Evolutionary conservation across 768 basidiomycete genomes (phyloP).

Genomic region (Cystofilobasidium macerans): DNA sequence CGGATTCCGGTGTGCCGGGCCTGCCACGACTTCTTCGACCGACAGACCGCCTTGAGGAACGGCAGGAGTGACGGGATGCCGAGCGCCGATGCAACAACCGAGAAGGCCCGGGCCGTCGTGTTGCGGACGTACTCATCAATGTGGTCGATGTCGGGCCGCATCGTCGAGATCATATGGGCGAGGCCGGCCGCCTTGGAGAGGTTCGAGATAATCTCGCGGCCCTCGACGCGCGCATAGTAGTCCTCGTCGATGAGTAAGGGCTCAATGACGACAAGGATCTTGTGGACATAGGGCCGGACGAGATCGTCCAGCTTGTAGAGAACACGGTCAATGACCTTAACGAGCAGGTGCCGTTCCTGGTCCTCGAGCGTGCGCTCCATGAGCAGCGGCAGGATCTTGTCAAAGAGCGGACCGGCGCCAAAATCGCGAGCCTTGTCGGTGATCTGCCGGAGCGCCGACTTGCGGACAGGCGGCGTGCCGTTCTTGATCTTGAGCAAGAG

Average conservation of each 20-base stretch:
- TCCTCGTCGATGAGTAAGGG: slow-evolving; percentile 97
- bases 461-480: slow-evolving; percentile 94
- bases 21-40: slow-evolving; percentile 99
- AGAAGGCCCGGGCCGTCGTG: slow-evolving; percentile 93
- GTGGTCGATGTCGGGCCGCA: slow-evolving; percentile 99
- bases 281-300: slow-evolving; percentile 97
- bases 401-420: slow-evolving; percentile 93
- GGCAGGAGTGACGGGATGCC: slow-evolving; percentile 95
- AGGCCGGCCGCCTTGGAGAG: slow-evolving; percentile 96
- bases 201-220: slow-evolving; percentile 98
- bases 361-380: slow-evolving; percentile 82
- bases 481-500: slow-evolving; percentile 97
- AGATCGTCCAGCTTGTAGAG: slow-evolving; percentile 98
- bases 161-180: slow-evolving; percentile 99
- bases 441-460: slow-evolving; percentile 93
- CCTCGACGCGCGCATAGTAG: slow-evolving; percentile 70
- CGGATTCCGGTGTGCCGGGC: slow-evolving; percentile 98
- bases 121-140: slow-evolving; percentile 99
- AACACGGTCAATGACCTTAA: slow-evolving; percentile 98
- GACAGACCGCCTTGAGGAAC: slow-evolving; percentile 96
- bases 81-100: slow-evolving; percentile 94
- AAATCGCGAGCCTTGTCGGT: slow-evolving; percentile 99
- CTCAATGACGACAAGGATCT: slow-evolving; percentile 98
- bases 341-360: slow-evolving; percentile 92
- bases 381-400: slow-evolving; percentile 93